phyloP scores from a whole-genome alignment of 345 rosid genomes.

The Aquilaria malaccensis region DNA sequence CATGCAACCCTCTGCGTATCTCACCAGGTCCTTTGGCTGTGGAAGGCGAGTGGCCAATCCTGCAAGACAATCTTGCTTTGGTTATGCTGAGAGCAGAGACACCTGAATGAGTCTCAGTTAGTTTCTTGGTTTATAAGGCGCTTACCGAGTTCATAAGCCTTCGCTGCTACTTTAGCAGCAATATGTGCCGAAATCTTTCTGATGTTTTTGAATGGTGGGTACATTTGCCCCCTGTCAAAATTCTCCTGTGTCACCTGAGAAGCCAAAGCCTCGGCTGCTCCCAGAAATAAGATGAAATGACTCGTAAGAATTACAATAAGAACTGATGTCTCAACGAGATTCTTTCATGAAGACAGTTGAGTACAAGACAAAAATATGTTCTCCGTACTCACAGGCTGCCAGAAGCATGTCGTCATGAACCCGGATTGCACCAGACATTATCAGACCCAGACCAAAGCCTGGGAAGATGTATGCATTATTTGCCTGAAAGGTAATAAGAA shows the following conservation, averaged over 20 bases:
- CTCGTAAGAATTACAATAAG: not conserved
- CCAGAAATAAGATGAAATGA: constrained; percentile 3
- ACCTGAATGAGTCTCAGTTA: not conserved
- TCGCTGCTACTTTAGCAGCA: constrained; percentile 85
- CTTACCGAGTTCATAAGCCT: constrained; percentile 92
- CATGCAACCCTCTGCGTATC: constrained; percentile 88
- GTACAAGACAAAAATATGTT: not conserved
- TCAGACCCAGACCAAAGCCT: constrained; percentile 87
- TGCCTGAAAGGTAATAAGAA: constrained; percentile 39
- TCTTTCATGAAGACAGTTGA: not conserved
- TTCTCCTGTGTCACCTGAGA: constrained; percentile 66
- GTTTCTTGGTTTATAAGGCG: not conserved
- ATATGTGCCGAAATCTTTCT: constrained; percentile 92
- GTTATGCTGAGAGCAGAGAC: not conserved
- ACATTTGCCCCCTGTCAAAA: constrained; percentile 74
- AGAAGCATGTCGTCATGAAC: constrained; percentile 95
- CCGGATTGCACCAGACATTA: constrained; percentile 93
- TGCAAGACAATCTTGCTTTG: constrained; percentile 13
- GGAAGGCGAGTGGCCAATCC: constrained; percentile 90
- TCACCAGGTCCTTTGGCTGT: constrained; percentile 63
- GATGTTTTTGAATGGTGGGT: constrained; percentile 78
- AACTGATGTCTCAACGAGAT: not conserved
- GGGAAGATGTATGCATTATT: constrained; percentile 98
- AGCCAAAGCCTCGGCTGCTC: constrained; percentile 88
- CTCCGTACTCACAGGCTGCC: constrained; percentile 58